These are phyloP conservation scores for Francoa sonchifolia DNA, from an alignment of 441 rosid species.

Conservation along the genomic window DNA sequence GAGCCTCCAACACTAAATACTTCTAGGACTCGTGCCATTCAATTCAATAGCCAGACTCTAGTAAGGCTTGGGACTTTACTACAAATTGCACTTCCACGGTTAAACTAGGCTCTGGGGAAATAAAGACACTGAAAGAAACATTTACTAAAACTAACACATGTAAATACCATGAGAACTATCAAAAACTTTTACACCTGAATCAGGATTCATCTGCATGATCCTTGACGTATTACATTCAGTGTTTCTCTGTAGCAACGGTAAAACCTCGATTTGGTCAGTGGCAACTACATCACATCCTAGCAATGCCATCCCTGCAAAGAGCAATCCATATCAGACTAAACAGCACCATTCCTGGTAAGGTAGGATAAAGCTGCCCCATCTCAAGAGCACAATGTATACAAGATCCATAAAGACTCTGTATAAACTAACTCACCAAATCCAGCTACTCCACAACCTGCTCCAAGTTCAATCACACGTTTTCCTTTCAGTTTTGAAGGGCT, in stretches of 20 bases:
- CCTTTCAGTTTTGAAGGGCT: slow-evolving; percentile 76
- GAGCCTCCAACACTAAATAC: no score
- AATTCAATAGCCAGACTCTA: no score
- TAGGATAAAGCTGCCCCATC: slow-evolving; percentile 5
- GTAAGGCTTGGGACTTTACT: no score
- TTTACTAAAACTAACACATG: no score
- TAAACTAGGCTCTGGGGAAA: no score
- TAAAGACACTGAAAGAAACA: no score
- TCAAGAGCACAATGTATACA: slow-evolving; percentile 4
- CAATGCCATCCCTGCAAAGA: slow-evolving; percentile 69
- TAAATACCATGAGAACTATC: no score
- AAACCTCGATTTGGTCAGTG: slow-evolving; percentile 77
- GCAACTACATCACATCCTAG: slow-evolving; percentile 77
- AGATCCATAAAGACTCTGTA: slow-evolving; percentile 11
- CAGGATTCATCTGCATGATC: slow-evolving; percentile 59
- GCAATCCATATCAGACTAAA: slow-evolving; percentile 11
- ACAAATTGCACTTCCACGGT: no score
- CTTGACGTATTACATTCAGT: slow-evolving; percentile 67
- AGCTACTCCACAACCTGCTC: slow-evolving; percentile 96
- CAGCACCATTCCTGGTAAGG: not conserved
- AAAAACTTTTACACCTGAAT: slow-evolving; percentile 39
- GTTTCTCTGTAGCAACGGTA: slow-evolving; percentile 70
- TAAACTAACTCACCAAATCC: slow-evolving; percentile 65
- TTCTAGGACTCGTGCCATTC: no score
- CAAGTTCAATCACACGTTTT: slow-evolving; percentile 82